A percentile compares a stretch with the other conserved stretches of the same genome.
These are phyloP conservation scores for Penicillium samsonianum DNA, from an alignment of 495 filamentous ascomycete species.

Conservation along the genomic window DNA sequence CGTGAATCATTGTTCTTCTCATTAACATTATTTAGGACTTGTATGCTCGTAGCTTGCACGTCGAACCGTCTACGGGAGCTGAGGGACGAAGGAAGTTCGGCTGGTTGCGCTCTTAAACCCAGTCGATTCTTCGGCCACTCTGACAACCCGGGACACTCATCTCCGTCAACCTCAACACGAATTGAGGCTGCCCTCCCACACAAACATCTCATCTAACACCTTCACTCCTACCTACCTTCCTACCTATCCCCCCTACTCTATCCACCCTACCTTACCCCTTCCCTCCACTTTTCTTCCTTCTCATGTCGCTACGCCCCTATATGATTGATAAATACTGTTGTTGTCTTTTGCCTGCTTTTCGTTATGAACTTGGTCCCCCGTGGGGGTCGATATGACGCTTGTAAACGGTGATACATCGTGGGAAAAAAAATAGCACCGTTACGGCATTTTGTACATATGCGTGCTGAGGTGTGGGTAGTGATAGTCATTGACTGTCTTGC, in stretches of 20 bases:
- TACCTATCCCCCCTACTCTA: slow-evolving; percentile 1
- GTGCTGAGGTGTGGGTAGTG: slow-evolving; percentile 17
- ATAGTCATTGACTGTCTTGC: slow-evolving; percentile 8
- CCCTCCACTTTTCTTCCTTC: slow-evolving; percentile 21
- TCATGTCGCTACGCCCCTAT: slow-evolving; percentile 33
- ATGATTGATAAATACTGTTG: slow-evolving; percentile 32
- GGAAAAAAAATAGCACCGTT: slow-evolving; percentile 11
- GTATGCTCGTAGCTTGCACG: slow-evolving; percentile 47
- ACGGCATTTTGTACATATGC: slow-evolving; percentile 27
- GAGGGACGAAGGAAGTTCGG: slow-evolving; percentile 47
- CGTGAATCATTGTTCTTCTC: background rate
- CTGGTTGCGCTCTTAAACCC: slow-evolving; percentile 41
- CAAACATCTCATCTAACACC: background rate
- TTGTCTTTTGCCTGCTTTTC: slow-evolving; percentile 15
- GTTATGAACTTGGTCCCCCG: slow-evolving; percentile 14
- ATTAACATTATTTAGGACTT: slow-evolving; percentile 39
- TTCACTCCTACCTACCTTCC: background rate
- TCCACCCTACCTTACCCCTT: slow-evolving; percentile 4
- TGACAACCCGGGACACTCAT: background rate
- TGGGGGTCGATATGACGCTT: slow-evolving; percentile 20
- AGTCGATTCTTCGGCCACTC: background rate
- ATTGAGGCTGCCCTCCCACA: background rate
- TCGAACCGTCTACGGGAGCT: slow-evolving; percentile 46
- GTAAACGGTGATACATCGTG: slow-evolving; percentile 16
- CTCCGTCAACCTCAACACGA: background rate